Base-by-base conservation (phyloP, 2,329 filamentous ascomycete genomes). In the Pseudogymnoascus sp. region DNA sequence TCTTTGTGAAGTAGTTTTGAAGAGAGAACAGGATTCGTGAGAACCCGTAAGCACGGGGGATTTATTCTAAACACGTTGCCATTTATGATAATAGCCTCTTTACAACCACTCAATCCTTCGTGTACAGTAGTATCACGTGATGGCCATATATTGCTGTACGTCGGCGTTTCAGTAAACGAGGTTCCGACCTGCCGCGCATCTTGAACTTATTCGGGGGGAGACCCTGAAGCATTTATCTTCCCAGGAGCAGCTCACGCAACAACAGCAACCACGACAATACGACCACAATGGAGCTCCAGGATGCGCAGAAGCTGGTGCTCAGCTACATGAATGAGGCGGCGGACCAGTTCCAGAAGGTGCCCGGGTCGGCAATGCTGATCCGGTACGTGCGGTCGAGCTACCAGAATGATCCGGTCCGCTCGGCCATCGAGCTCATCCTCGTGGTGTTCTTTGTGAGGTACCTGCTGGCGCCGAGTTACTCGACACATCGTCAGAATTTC, bases 381-480 rank as follows among this genome's bases (percentile, higher is more conserved):
- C 90, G 94, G 66, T 99, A 99, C 77, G 92, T 99, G 73, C 91
- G 91, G 75, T 96, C 92, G 63, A 96, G 92, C 74, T 97, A 99
- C 79, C 94, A 99, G 78, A 89, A 99, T 73, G 94, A 99, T 71
- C 94, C 94, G 8, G 86, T 97, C 62, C 89, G 95, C 61, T 96
- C 91, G 60, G 91, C 91, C 39, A 91, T 99, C 68, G 94, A 99
- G 77, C 80, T 99, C 59, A 87, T 97, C 67, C 82, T 99, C 64
- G 90, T 99, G 69, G 85, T 99, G 61, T 99, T 99, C 78, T 95
- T 95, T 66, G 89, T 99, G 63, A 86, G 92, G 66, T 99, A 99
- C 75, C 81, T 99, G 61, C 81, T 97, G 65, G 89, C 92, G 65
- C 92, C 93, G 0, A 92, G 91, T 61, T 99, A 99, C 77, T 91